These are phyloP conservation scores for Pinus taeda DNA, from an alignment of 75 land plant species.

Conservation along the genomic window DNA sequence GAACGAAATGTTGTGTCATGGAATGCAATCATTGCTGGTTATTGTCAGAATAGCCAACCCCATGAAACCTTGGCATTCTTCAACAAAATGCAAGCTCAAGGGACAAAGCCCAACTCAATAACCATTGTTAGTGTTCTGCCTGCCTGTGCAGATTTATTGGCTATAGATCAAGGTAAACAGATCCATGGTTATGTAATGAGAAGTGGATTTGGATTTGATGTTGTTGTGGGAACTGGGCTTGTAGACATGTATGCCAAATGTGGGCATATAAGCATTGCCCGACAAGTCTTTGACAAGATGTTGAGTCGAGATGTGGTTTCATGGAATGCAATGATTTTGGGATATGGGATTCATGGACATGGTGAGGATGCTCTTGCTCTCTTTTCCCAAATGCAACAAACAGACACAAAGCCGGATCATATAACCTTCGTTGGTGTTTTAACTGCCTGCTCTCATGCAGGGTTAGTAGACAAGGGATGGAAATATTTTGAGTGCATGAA, in stretches of 20 bases:
- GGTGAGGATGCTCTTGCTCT: constrained; percentile 24
- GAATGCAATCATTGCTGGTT: constrained; percentile 33
- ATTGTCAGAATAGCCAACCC: constrained; percentile 11
- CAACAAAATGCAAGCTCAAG: constrained; percentile 9
- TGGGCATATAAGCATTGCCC: constrained; percentile 23
- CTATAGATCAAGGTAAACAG: constrained; percentile 16
- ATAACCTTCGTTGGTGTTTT: constrained; percentile 19
- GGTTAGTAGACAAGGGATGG: too few relatives aligned
- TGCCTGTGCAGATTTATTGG: constrained; percentile 16
- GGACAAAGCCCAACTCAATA: constrained; percentile 17
- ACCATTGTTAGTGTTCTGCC: constrained; percentile 23
- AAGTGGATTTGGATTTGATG: constrained; percentile 14
- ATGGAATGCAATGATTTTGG: constrained; percentile 44
- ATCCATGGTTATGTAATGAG: constrained; percentile 24
- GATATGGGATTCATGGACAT: constrained; percentile 19
- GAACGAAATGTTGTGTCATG: constrained; percentile 18
- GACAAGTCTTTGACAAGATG: constrained; percentile 26
- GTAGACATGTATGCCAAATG: constrained; percentile 42
- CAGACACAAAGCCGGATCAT: constrained; percentile 15
- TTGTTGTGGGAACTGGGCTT: constrained; percentile 29
- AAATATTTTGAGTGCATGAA: too few relatives aligned
- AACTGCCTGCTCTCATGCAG: constrained; percentile 17
- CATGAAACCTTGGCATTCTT: constrained; percentile 14
- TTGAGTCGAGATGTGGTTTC: constrained; percentile 21
- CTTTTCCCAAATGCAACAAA: constrained; percentile 24